A percentile compares a stretch with the other conserved stretches of the same genome.
Evolutionary conservation across 73 alveolate species (phyloP).

Genomic region (Paramecium sonneborni): DNA sequence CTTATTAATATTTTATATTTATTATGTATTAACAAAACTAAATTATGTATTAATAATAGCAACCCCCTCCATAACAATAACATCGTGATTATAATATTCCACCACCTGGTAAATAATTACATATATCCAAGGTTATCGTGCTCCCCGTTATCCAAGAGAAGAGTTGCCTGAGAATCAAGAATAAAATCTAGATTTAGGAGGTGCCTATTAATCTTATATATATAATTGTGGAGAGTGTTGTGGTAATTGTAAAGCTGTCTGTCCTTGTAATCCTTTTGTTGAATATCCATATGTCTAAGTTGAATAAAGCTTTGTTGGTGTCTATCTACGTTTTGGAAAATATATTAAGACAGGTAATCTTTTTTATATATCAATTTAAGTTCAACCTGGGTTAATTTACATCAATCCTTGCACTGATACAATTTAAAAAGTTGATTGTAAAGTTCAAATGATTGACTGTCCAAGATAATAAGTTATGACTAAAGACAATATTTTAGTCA

Average conservation of each 20-base stretch:
- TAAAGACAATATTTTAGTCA: conserved; percentile 59
- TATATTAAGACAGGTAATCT: conserved; percentile 37
- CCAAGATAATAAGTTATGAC: conserved; percentile 50
- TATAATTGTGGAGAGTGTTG: conserved; percentile 64
- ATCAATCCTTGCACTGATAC: conserved; percentile 66
- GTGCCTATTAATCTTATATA: conserved; percentile 1
- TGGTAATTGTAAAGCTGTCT: conserved; percentile 50
- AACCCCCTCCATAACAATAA: neutral
- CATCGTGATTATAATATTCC: conserved; percentile 33
- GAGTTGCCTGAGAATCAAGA: conserved; percentile 34
- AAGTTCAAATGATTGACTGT: conserved; percentile 53
- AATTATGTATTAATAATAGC: neutral
- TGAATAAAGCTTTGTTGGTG: conserved; percentile 43
- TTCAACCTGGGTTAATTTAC: conserved; percentile 60
- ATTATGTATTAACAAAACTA: neutral
- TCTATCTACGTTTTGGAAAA: conserved; percentile 56
- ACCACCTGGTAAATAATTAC: conserved; percentile 1
- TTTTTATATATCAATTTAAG: neutral
- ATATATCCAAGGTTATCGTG: neutral
- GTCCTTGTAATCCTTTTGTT: conserved; percentile 63
- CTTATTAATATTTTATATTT: neutral
- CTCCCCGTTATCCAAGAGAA: conserved; percentile 33
- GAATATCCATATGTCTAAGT: conserved; percentile 59
- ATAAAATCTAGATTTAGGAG: conserved; percentile 33
- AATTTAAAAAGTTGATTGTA: conserved; percentile 37